A percentile compares a stretch with the other conserved stretches of the same genome.
These are phyloP conservation scores for Trametopsis cervina DNA, from an alignment of 768 basidiomycete species.

Conservation along the genomic window DNA sequence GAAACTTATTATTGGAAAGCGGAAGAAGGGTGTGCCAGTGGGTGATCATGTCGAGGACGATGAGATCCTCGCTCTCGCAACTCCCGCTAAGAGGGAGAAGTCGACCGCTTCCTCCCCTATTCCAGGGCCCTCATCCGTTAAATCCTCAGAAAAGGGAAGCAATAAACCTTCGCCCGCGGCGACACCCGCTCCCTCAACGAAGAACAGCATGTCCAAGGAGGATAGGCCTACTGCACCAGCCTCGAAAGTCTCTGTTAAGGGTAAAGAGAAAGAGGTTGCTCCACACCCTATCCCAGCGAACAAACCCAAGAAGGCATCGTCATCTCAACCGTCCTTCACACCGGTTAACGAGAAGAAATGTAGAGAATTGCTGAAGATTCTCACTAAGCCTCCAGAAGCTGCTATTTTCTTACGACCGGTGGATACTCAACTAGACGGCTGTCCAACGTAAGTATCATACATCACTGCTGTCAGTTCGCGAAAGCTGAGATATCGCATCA, in stretches of 20 bases:
- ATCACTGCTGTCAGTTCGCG: neutral
- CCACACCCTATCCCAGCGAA: constrained; percentile 34
- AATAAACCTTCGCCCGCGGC: constrained; percentile 19
- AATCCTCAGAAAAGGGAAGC: constrained; percentile 31
- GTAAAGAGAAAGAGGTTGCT: constrained; percentile 50
- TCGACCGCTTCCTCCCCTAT: constrained; percentile 11
- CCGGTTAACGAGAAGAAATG: constrained; percentile 82
- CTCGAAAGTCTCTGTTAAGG: constrained; percentile 54
- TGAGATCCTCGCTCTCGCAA: constrained; percentile 55
- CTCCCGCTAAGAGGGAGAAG: constrained; percentile 53
- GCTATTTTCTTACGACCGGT: constrained; percentile 77
- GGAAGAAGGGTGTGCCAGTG: constrained; percentile 41
- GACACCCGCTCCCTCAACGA: constrained; percentile 14
- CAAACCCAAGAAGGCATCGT: constrained; percentile 26
- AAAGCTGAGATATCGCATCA: no score
- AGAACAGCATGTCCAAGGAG: constrained; percentile 4
- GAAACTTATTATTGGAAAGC: constrained; percentile 41
- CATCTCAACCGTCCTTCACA: constrained; percentile 25
- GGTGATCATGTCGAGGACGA: constrained; percentile 48
- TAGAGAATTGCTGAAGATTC: constrained; percentile 55
- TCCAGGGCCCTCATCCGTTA: constrained; percentile 12
- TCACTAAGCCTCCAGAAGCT: constrained; percentile 60
- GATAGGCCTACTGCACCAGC: neutral
- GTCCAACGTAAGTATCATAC: constrained; percentile 77
- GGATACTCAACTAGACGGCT: constrained; percentile 76